Percentiles rank a stretch among this genome's conserved stretches.
Evolutionary conservation across 2,329 filamentous ascomycete species (phyloP).

Genomic region (Trematosphaeria pertusa): DNA sequence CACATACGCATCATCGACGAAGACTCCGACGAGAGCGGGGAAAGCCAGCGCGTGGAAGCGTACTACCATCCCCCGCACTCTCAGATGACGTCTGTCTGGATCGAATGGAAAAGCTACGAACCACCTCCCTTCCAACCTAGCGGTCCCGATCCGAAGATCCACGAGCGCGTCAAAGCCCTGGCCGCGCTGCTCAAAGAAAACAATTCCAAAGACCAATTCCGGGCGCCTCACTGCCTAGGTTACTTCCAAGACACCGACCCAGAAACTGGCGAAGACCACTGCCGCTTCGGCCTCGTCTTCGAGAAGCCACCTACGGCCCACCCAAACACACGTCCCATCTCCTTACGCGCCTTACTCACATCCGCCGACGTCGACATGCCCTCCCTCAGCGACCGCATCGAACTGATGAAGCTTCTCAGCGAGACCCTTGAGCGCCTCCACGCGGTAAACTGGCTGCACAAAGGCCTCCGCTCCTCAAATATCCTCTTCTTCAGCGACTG

Average conservation of each 20-base stretch:
- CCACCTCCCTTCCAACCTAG: slow-evolving; percentile 23
- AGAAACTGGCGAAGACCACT: slow-evolving; percentile 24
- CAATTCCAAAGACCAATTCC: slow-evolving; percentile 37
- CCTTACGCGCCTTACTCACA: slow-evolving; percentile 57
- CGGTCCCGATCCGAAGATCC: slow-evolving; percentile 35
- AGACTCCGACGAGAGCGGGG: slow-evolving; percentile 23
- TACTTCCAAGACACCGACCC: slow-evolving; percentile 42
- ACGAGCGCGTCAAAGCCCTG: slow-evolving; percentile 40
- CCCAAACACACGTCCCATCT: slow-evolving; percentile 52
- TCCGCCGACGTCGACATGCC: slow-evolving; percentile 45
- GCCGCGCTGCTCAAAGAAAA: slow-evolving; percentile 41
- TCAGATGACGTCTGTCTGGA: slow-evolving; percentile 38
- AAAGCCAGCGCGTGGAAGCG: slow-evolving; percentile 39
- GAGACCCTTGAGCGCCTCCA: slow-evolving; percentile 64
- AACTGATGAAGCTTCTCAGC: slow-evolving; percentile 59
- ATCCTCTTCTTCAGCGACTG: slow-evolving; percentile 58
- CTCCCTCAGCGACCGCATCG: slow-evolving; percentile 59
- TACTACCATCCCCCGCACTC: slow-evolving; percentile 26
- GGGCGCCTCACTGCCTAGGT: slow-evolving; percentile 44
- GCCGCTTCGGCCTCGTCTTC: slow-evolving; percentile 63
- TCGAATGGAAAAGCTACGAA: slow-evolving; percentile 48
- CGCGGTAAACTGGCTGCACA: slow-evolving; percentile 65
- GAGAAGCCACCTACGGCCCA: slow-evolving; percentile 53
- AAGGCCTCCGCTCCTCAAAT: slow-evolving; percentile 63
- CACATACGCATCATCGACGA: slow-evolving; percentile 29